These are phyloP conservation scores for Amaranthus hypochondriacus DNA, from an alignment of 148 eudicot genomes.

Conservation along the genomic window DNA sequence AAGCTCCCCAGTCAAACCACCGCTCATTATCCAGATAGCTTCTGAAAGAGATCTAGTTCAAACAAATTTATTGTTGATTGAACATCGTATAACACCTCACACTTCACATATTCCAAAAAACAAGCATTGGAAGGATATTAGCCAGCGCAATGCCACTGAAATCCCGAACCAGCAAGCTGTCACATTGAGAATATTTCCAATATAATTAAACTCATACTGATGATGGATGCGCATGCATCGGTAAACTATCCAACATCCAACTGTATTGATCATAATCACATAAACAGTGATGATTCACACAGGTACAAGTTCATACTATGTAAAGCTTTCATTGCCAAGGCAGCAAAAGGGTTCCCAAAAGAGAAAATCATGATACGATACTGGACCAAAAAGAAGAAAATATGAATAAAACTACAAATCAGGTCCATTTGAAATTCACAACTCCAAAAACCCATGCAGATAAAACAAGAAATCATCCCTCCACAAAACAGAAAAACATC, in stretches of 20 bases:
- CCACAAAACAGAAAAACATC: not conserved
- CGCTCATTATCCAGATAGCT: not conserved
- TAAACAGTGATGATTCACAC: not conserved
- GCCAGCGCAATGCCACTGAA: conserved; percentile 1
- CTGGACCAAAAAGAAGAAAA: conserved; percentile 11
- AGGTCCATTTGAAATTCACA: conserved; percentile 2
- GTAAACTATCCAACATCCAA: conserved; percentile 12
- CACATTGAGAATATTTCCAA: not conserved
- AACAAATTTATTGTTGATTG: not conserved
- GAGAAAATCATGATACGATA: not conserved
- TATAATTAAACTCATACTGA: not conserved
- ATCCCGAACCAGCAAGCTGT: not conserved
- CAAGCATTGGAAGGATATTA: conserved; percentile 15
- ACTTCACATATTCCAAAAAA: not conserved
- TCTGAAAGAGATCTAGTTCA: not conserved
- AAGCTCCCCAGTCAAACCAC: conserved; percentile 13
- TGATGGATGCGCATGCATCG: conserved; percentile 4
- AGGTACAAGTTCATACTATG: conserved; percentile 1
- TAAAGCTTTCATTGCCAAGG: not conserved
- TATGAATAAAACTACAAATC: not conserved
- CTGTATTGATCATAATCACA: not conserved
- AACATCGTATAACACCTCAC: not conserved
- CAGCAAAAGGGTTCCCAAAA: not conserved
- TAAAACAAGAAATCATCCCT: not conserved
- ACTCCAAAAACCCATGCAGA: not conserved